A percentile compares a stretch with the other conserved stretches of the same genome.
These are phyloP conservation scores for Teunomyces panamensis DNA, from an alignment of 805 yeast species.

Conservation along the genomic window DNA sequence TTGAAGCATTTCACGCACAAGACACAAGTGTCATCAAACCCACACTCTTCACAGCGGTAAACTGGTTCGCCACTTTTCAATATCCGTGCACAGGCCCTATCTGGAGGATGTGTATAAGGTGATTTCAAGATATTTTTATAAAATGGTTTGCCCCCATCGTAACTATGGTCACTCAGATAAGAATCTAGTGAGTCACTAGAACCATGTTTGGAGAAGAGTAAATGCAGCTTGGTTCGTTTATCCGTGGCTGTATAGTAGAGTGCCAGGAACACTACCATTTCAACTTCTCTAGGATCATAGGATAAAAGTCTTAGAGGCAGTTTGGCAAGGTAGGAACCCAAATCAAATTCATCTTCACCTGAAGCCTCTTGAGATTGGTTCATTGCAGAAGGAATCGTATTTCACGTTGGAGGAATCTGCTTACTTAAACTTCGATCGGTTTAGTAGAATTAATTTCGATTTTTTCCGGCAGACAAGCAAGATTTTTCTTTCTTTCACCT, in stretches of 20 bases:
- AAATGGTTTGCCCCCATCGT: neutral
- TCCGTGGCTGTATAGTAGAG: slow-evolving; percentile 26
- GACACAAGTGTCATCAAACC: slow-evolving; percentile 75
- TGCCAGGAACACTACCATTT: slow-evolving; percentile 23
- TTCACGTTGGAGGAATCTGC: neutral
- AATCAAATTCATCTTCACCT: neutral
- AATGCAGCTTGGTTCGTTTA: slow-evolving; percentile 11
- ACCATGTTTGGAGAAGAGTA: slow-evolving; percentile 12
- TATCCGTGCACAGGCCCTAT: slow-evolving; percentile 67
- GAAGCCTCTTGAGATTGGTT: neutral
- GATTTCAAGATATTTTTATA: neutral
- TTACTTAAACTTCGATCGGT: neutral
- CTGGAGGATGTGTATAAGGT: slow-evolving; percentile 44
- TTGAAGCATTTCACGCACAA: slow-evolving; percentile 72
- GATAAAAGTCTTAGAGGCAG: slow-evolving; percentile 19
- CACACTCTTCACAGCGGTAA: slow-evolving; percentile 74
- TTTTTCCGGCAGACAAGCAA: neutral
- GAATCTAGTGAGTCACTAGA: too few relatives aligned
- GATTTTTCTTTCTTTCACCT: neutral
- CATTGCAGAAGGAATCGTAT: neutral
- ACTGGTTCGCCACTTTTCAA: slow-evolving; percentile 63
- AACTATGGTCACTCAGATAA: too few relatives aligned
- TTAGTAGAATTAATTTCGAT: neutral
- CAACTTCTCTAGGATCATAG: slow-evolving; percentile 10
- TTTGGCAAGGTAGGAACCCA: slow-evolving; percentile 24